Conservation (phyloP, 345 rosid genomes). For the Camelina hispida region DNA sequence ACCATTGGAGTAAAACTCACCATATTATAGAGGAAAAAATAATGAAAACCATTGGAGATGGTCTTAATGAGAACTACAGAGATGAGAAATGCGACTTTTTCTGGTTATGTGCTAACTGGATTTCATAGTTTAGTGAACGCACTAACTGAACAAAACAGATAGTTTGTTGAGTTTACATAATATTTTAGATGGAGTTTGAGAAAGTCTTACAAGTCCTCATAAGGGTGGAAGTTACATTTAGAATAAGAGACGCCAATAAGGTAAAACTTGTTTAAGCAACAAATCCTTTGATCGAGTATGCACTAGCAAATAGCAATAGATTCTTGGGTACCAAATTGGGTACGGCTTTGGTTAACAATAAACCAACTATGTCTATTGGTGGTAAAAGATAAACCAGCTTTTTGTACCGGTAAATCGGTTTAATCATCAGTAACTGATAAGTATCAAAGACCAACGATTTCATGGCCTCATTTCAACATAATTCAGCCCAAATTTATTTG, state of each 20-base stretch:
- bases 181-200: not conserved
- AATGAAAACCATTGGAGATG: too few relatives aligned
- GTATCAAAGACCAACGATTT: not conserved
- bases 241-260: not conserved
- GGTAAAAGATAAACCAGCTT: not conserved
- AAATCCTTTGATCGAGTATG: not conserved
- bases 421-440: not conserved
- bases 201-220: not conserved
- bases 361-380: not conserved
- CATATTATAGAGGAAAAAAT: too few relatives aligned
- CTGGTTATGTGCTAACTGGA: too few relatives aligned
- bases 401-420: too few relatives aligned
- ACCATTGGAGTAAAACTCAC: too few relatives aligned
- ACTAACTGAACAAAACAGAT: not conserved
- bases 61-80: too few relatives aligned
- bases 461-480: not conserved
- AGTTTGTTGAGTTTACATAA: not conserved
- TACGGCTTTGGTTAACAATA: not conserved
- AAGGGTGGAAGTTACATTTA: not conserved
- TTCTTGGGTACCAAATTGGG: not conserved
- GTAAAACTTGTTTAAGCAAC: not conserved
- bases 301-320: not conserved
- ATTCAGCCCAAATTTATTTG: not conserved
- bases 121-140: not conserved
- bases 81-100: too few relatives aligned